Evolutionary conservation across 2,329 filamentous ascomycete genomes (phyloP), one percentile per base, ranked within the genome.

Genomic region (Graphium sp.): DNA sequence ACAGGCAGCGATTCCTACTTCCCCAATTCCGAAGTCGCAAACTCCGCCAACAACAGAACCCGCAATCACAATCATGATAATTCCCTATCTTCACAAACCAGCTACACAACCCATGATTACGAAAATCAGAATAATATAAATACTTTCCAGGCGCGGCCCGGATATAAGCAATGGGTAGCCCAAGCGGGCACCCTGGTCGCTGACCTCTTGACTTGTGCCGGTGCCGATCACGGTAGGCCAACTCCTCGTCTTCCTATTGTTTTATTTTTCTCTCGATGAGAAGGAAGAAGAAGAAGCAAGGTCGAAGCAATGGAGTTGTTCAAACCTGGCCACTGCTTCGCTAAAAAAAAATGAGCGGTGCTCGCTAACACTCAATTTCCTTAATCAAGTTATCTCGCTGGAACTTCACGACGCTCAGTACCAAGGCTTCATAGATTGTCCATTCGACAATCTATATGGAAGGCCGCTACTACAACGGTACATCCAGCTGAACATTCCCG

Each of bases 141-240:
- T 32, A 63, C 62, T 42, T 62, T 76, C 48, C 70, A 83, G 48
- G 74, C 82, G 13, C 85, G 87, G 48, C 82, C 85, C 6, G 89
- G 89, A 28, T 98, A 98, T 53, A 89, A 89, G 59, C 83, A 93
- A 57, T 98, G 89, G 89, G 87, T 98, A 37, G 89, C 89, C 14
- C 89, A 95, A 56, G 85, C 89, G 23, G 89, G 89, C 34, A 95
- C 85, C 18, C 66, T 98, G 32, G 79, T 98, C 27, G 89, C 89
- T 28, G 85, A 95, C 49, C 70, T 98, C 24, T 63, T 98, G 39
- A 94, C 84, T 22, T 94, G 85, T 54, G 87, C 89, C 37, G 89
- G 89, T 38, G 84, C 89, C 25, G 87, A 98, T 50, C 89, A 95
- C 53, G 35, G 38, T 40, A 53, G 39, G 53, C 55, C n/a, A 20